Conservation (phyloP, 129 eudicot species). For the Pseudognaphalium luteoalbum region DNA sequence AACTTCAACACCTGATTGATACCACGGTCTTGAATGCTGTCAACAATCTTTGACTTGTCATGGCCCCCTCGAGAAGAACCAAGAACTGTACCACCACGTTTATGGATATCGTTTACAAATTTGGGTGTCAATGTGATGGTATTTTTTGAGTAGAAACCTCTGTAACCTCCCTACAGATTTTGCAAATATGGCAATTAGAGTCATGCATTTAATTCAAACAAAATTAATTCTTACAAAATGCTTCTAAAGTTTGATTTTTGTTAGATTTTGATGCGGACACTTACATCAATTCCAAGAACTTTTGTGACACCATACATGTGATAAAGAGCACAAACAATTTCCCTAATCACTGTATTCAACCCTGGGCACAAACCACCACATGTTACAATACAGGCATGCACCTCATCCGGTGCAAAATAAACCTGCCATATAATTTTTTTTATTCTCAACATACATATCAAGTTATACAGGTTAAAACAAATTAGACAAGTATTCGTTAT, state of each 20-base stretch:
- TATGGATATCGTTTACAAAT: constrained; percentile 78
- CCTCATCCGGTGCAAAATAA: constrained; percentile 73
- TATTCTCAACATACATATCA: too few species aligned
- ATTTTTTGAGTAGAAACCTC: constrained; percentile 83
- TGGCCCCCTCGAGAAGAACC: constrained; percentile 94
- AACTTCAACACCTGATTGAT: constrained; percentile 67
- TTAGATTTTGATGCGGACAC: constrained; percentile 26
- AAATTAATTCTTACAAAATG: not conserved
- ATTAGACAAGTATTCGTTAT: not conserved
- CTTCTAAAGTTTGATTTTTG: not conserved
- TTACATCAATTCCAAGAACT: constrained; percentile 87
- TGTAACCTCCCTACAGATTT: constrained; percentile 75
- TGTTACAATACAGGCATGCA: constrained; percentile 81
- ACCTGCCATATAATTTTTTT: constrained; percentile 57
- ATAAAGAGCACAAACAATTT: constrained; percentile 78
- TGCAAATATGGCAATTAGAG: not conserved
- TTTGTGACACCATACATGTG: constrained; percentile 77
- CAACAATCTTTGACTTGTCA: constrained; percentile 77
- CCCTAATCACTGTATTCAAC: constrained; percentile 86
- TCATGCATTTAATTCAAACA: not conserved
- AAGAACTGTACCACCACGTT: constrained; percentile 90
- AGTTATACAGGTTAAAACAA: not conserved
- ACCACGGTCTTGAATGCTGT: constrained; percentile 93
- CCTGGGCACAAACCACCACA: constrained; percentile 98
- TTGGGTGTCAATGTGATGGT: constrained; percentile 66